These are phyloP conservation scores for Ophiostoma perfectum DNA, from an alignment of 2,329 filamentous ascomycete species.

Conservation along the genomic window DNA sequence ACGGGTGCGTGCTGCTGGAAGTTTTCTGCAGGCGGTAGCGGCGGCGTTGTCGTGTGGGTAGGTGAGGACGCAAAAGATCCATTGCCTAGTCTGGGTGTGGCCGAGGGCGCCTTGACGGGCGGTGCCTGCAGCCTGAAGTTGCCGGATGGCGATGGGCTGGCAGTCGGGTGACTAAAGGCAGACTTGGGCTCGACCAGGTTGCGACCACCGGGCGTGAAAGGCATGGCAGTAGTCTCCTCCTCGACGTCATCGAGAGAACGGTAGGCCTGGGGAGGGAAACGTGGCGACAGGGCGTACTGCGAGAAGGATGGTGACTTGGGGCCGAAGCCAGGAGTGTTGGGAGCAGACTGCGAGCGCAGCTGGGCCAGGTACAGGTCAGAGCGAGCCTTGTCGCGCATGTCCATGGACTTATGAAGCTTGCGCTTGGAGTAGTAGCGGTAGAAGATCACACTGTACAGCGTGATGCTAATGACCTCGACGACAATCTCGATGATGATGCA, in stretches of 20 bases:
- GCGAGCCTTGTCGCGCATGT: constrained; percentile 85
- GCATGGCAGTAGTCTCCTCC: constrained; percentile 35
- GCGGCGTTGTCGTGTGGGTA: constrained; percentile 31
- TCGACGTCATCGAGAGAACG: constrained; percentile 38
- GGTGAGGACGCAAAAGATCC: constrained; percentile 52
- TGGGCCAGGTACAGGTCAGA: constrained; percentile 91
- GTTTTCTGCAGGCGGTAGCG: constrained; percentile 30
- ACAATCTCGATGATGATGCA: constrained; percentile 97
- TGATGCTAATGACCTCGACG: constrained; percentile 83
- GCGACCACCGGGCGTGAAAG: constrained; percentile 48
- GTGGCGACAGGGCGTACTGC: constrained; percentile 53
- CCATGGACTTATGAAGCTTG: constrained; percentile 93
- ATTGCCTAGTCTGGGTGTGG: constrained; percentile 65
- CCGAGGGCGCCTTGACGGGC: constrained; percentile 68
- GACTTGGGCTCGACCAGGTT: constrained; percentile 59
- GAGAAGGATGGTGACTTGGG: constrained; percentile 58
- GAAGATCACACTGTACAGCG: constrained; percentile 90
- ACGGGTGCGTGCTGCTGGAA: constrained; percentile 60
- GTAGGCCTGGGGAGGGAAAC: constrained; percentile 55
- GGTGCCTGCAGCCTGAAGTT: constrained; percentile 79
- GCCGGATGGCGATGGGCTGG: constrained; percentile 36
- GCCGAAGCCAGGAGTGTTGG: constrained; percentile 87
- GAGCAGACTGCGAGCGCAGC: constrained; percentile 77
- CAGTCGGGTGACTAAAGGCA: constrained; percentile 47
- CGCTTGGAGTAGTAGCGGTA: constrained; percentile 97